Evolutionary conservation across 106 monocot genomes (phyloP), one percentile per base, ranked within the genome.

Genomic region (Dioscorea alata): DNA sequence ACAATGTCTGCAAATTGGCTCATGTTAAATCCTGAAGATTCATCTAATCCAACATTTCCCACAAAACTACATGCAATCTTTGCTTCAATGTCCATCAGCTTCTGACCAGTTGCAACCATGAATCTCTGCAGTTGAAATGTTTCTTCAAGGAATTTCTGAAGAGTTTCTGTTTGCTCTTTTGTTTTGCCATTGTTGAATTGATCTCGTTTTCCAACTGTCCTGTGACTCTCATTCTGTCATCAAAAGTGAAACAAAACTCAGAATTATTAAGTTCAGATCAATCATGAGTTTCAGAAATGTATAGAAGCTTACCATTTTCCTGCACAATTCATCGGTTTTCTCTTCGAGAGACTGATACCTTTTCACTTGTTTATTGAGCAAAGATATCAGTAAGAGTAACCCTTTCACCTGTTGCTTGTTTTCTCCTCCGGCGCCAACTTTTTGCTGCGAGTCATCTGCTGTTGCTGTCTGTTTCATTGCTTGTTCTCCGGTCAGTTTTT

Each of bases 21-120:
- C 65, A 86, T 60, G 23, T 85, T 79, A 71, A 86, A 80, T 16
- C 84, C 89, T 49, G 68, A 48, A 62, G 67, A 74, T 53, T 80
- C 75, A n/a, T 73, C 83, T 10, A 78, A 35, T 31, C 69, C 78
- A 18, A 63, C 64, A 19, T 32, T 48, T 48, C 62, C 49, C 14
- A 33, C 57, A 53, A 78, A 67, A 58, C 80, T 68, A n/a, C 54
- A 64, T 8, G 67, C 53, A 2, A 92, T 84, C 76, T 63, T 84
- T 31, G 82, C 76, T 28, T 97, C 81, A 16, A 89, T 56, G 72
- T 92, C 92, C 73, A 75, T 73, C 71, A 92, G 63, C 67, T 82
- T 97, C 78, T 97, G 96, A 1, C 89, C 96, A 19, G 89, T 89
- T 20, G 89, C 92, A 28, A 97, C 96, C 80, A 89, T 73, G 22